phyloP scores from a whole-genome alignment of 495 filamentous ascomycete species.

The Neurospora sp. region DNA sequence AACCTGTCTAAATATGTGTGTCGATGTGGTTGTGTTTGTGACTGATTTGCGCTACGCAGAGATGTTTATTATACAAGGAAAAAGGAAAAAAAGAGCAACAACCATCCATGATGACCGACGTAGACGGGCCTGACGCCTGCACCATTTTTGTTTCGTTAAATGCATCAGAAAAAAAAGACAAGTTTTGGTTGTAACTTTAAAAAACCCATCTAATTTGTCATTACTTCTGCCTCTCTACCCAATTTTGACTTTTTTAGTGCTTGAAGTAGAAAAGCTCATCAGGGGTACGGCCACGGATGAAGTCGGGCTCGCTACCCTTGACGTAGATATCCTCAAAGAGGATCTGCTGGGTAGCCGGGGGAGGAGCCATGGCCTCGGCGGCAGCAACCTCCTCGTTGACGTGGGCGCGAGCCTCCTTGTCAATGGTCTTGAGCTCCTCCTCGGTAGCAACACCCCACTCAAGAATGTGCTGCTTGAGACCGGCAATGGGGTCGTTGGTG shows the following conservation, averaged over 20 bases:
- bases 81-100: not conserved
- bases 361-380: slow-evolving; percentile 76
- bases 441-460: slow-evolving; percentile 88
- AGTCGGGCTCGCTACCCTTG: slow-evolving; percentile 77
- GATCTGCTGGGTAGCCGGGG: slow-evolving; percentile 65
- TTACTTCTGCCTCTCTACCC: not conserved
- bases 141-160: not conserved
- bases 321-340: slow-evolving; percentile 98
- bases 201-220: not conserved
- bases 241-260: slow-evolving; percentile 7
- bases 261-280: slow-evolving; percentile 89
- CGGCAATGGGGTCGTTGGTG: slow-evolving; percentile 96
- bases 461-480: slow-evolving; percentile 92
- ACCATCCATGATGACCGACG: not conserved
- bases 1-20: not conserved
- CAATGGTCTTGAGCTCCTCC: slow-evolving; percentile 93
- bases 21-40: not conserved
- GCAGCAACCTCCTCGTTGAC: slow-evolving; percentile 86
- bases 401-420: slow-evolving; percentile 75
- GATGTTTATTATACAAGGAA: not conserved
- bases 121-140: not conserved
- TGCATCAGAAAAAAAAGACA: not conserved
- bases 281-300: slow-evolving; percentile 76
- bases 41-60: not conserved
- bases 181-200: not conserved